Percentiles rank a stretch among this genome's conserved stretches.
Conservation (phyloP, 2,329 filamentous ascomycete species). For the Pseudocercospora crystallina region DNA sequence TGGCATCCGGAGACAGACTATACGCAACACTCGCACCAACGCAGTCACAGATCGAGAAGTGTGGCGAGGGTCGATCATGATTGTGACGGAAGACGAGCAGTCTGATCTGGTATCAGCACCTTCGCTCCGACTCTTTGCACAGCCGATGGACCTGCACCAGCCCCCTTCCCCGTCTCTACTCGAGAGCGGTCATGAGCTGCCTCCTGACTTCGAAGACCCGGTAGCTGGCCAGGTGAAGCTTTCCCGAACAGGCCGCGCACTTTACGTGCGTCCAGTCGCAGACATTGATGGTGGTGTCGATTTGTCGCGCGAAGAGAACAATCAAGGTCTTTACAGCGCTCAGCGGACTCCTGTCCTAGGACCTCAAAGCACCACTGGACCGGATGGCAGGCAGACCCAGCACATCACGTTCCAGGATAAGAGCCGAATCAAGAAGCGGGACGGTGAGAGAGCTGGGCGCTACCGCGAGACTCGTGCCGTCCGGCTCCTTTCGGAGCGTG, state of each 20-base stretch:
- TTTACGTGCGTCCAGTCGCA: constrained; percentile 88
- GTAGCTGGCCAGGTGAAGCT: constrained; percentile 84
- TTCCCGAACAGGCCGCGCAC: constrained; percentile 77
- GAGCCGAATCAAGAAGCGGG: constrained; percentile 54
- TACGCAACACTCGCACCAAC: constrained; percentile 33
- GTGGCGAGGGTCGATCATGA: constrained; percentile 94
- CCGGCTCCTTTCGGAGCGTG: constrained; percentile 79
- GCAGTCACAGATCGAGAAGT: constrained; percentile 64
- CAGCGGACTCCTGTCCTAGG: constrained; percentile 35
- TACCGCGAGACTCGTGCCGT: constrained; percentile 68
- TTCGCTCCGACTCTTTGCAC: constrained; percentile 78
- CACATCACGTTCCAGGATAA: constrained; percentile 42
- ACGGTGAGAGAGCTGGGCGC: constrained; percentile 78
- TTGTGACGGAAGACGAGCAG: constrained; percentile 81
- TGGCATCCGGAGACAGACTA: constrained; percentile 68
- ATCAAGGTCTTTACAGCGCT: constrained; percentile 76
- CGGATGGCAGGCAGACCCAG: constrained; percentile 25
- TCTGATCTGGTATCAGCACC: constrained; percentile 81
- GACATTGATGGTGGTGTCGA: constrained; percentile 77
- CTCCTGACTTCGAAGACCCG: constrained; percentile 83
- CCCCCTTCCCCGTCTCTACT: constrained; percentile 71
- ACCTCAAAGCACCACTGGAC: constrained; percentile 25
- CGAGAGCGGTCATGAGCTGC: constrained; percentile 59
- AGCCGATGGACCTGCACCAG: constrained; percentile 78
- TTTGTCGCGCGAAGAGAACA: constrained; percentile 74